Conservation (phyloP, 495 filamentous ascomycete species). For the Elaphomyces granulatus region DNA sequence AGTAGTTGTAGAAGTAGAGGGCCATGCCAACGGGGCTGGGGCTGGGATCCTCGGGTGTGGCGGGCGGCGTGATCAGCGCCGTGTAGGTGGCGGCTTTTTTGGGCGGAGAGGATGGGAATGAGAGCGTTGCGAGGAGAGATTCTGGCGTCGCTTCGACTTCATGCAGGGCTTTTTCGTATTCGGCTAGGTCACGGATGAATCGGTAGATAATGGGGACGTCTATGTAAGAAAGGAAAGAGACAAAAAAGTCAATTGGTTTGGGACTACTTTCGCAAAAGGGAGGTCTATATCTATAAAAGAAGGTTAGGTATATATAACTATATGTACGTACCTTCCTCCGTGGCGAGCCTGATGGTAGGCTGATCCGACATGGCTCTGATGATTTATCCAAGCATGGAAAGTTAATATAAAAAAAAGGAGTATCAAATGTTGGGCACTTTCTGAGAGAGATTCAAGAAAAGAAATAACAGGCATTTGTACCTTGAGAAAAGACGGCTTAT, state of each 20-base stretch:
- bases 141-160: constrained; percentile 66
- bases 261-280: constrained; percentile 1
- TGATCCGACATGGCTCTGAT: constrained; percentile 24
- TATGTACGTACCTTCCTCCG: constrained; percentile 22
- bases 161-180: constrained; percentile 60
- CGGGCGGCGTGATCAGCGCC: constrained; percentile 25
- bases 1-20: constrained; percentile 59
- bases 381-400: no score
- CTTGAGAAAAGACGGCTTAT: no score
- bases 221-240: constrained; percentile 20
- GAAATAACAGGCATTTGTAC: no score
- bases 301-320: not conserved
- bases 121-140: constrained; percentile 61
- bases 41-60: constrained; percentile 14
- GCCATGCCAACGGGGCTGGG: constrained; percentile 41
- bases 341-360: constrained; percentile 36
- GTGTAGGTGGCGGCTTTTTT: constrained; percentile 31
- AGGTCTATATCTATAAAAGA: not conserved
- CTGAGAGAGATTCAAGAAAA: no score
- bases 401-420: no score
- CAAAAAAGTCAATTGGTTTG: not conserved
- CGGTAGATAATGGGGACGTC: constrained; percentile 70
- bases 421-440: no score
- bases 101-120: constrained; percentile 41
- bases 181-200: constrained; percentile 76